Evolutionary conservation across 2,329 filamentous ascomycete species (phyloP), one percentile per base, ranked within the genome.

Genomic region (Penicillium sp.): DNA sequence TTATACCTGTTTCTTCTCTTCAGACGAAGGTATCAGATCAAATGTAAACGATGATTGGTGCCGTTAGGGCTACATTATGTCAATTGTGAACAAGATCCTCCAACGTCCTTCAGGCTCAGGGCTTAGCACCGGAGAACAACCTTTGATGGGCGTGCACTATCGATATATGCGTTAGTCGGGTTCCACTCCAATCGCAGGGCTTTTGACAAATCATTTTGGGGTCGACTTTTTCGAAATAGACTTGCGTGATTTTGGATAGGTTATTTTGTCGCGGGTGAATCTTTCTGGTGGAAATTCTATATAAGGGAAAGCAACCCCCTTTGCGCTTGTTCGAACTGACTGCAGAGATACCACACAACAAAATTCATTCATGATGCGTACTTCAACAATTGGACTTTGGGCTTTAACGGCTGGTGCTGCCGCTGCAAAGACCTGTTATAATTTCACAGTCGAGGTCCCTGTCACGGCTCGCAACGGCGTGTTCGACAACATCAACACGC

Each of bases 401-500:
- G 25, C 50, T 10, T 45, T 61, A 37, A 27, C 47, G 4, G 46
- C 50, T 19, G 50, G 56, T 17, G 31, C 29, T 15, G 46, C 35
- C 2, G 42, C 50, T 21, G 58, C 56, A 2, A 61, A 52, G 46
- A 57, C 23, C 35, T 62, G 60, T 27, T 52, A 49, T n/a, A 56
- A 62, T 46, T 17, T 48, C 5, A 62, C 46, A 6, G 38, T 61
- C 10, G 27, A 45, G n/a, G 21, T 61, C 3, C 38, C 37, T n/a
- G 47, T 61, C 27, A 54, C 52, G 27, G 50, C 60, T 5, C 45
- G 58, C 12, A 62, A 62, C 35, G 58, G 41, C 12, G 50, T 61
- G 15, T 61, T 59, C 37, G 37, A 59, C 33, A 47, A 55, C 5
- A 51, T 62, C 10, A 29, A 25, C 15, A 65, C 61, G 4, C 64